Conservation (phyloP, 73 alveolate genomes). For the Paramecium sexaurelia region DNA sequence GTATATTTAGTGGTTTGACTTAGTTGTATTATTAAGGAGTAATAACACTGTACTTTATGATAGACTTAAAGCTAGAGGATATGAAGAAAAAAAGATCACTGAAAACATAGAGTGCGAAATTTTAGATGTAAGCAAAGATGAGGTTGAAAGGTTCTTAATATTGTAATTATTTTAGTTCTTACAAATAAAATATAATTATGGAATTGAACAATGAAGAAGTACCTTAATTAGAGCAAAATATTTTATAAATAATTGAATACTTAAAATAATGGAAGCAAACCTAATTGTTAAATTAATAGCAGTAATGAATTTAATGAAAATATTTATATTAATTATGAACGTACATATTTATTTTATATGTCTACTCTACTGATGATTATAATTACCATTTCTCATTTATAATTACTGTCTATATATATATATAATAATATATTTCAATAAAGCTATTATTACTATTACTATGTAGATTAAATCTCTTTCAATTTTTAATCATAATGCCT, state of each 20-base stretch:
- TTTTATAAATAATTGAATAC: constrained; percentile 69
- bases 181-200: constrained; percentile 80
- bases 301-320: background rate
- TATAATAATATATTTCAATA: constrained; percentile 21
- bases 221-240: constrained; percentile 87
- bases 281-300: background rate
- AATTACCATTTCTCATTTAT: background rate
- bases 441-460: background rate
- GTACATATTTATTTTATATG: background rate
- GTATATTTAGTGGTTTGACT: constrained; percentile 84
- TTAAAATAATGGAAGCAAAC: constrained; percentile 49
- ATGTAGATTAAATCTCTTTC: constrained; percentile 10
- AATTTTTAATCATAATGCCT: constrained; percentile 50
- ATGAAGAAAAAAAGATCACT: constrained; percentile 91
- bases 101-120: constrained; percentile 98
- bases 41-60: constrained; percentile 94
- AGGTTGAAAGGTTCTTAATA: constrained; percentile 74
- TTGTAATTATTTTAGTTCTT: constrained; percentile 63
- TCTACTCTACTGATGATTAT: background rate
- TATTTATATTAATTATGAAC: background rate
- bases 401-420: background rate
- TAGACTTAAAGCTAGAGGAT: constrained; percentile 95
- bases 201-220: constrained; percentile 85
- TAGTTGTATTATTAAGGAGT: constrained; percentile 90
- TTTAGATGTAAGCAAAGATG: constrained; percentile 94